Evolutionary conservation across 257 asterid genomes (phyloP).

Genomic region (Nemophila menziesii): DNA sequence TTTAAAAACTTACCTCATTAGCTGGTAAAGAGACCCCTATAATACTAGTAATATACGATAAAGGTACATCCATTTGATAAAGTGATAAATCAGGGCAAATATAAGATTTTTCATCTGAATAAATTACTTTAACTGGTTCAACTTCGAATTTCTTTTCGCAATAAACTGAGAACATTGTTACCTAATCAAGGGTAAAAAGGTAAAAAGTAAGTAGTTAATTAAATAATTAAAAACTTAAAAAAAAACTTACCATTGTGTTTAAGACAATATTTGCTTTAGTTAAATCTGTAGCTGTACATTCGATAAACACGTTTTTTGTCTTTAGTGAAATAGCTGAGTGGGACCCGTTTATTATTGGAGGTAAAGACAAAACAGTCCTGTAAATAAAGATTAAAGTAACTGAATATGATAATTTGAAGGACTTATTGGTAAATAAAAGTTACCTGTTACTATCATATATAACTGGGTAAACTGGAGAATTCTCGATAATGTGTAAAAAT

Average conservation of each 20-base stretch:
- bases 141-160: constrained; percentile 76
- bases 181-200: too few relatives aligned
- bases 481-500: constrained; percentile 85
- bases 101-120: constrained; percentile 48
- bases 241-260: constrained; percentile 91
- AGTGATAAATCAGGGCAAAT: constrained; percentile 62
- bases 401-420: background rate
- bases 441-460: constrained; percentile 81
- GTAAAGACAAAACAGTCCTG: constrained; percentile 92
- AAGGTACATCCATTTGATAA: constrained; percentile 59
- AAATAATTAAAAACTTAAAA: constrained; percentile 4
- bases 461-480: constrained; percentile 82
- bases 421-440: constrained; percentile 1
- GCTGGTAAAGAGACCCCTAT: constrained; percentile 58
- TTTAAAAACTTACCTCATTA: constrained; percentile 77
- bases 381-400: too few relatives aligned
- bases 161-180: constrained; percentile 82
- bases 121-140: constrained; percentile 79
- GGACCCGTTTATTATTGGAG: constrained; percentile 94
- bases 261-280: constrained; percentile 80
- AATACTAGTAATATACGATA: constrained; percentile 46
- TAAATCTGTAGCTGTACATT: constrained; percentile 96
- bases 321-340: constrained; percentile 84
- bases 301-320: constrained; percentile 83
- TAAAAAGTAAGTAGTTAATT: too few relatives aligned